Conservation (phyloP, 148 eudicot species). For the Persicaria maculosa region DNA sequence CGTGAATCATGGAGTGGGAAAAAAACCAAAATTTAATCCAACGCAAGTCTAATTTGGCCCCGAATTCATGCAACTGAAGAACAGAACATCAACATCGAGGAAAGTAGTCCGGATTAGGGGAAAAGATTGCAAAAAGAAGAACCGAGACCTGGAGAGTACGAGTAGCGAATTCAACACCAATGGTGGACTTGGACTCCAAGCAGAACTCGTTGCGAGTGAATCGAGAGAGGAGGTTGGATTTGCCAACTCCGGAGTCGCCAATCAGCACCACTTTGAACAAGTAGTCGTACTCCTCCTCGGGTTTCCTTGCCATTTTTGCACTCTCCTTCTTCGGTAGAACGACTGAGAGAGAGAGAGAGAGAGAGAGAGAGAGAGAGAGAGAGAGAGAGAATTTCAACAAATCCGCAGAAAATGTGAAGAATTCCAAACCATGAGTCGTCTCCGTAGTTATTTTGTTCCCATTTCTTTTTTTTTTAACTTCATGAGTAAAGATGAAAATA, state of each 20-base stretch:
- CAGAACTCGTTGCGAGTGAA: not conserved
- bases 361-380: not conserved
- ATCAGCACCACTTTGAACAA: not conserved
- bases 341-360: not conserved
- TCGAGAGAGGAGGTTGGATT: too few species aligned
- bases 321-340: not conserved
- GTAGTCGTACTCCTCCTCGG: not conserved
- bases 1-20: not conserved
- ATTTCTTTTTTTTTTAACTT: too few species aligned
- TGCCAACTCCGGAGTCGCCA: not conserved
- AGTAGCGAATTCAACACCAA: not conserved
- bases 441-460: not conserved
- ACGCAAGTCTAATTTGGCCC: not conserved
- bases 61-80: not conserved
- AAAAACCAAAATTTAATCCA: not conserved
- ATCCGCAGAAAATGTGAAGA: not conserved
- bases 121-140: not conserved
- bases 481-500: too few species aligned
- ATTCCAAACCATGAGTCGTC: not conserved
- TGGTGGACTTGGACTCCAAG: not conserved
- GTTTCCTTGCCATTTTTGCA: not conserved
- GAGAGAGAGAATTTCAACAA: not conserved
- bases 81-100: not conserved
- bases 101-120: not conserved
- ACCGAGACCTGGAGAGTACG: not conserved